A percentile compares a stretch with the other conserved stretches of the same genome.
phyloP scores from a whole-genome alignment of 306 rosid genomes.

The Acacia crassicarpa region DNA sequence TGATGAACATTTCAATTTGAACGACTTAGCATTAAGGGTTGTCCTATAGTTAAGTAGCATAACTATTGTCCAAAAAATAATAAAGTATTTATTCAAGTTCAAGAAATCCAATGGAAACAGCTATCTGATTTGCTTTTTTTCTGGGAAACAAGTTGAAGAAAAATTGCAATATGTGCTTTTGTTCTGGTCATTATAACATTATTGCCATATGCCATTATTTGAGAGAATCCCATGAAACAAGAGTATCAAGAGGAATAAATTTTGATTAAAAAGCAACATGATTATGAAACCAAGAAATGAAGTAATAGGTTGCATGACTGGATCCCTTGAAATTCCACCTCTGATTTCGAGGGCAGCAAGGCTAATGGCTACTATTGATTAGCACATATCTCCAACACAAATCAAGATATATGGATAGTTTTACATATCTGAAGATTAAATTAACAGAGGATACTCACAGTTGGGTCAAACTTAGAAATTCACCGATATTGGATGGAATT shows the following conservation, averaged over 20 bases:
- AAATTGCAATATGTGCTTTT: neutral
- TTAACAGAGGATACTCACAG: constrained; percentile 49
- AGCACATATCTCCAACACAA: neutral
- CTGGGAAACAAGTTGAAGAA: neutral
- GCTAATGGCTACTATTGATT: neutral
- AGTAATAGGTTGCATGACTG: neutral
- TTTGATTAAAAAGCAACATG: neutral
- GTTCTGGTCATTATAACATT: neutral
- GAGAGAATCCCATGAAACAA: neutral
- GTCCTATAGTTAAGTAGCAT: neutral
- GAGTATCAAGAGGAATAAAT: neutral
- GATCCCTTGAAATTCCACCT: neutral
- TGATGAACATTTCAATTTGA: constrained; percentile 2
- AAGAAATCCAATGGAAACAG: neutral
- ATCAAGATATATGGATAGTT: neutral
- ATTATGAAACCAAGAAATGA: neutral
- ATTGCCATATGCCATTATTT: neutral
- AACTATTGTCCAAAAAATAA: neutral
- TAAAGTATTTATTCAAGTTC: neutral
- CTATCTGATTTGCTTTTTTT: neutral
- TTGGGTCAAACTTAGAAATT: constrained; percentile 40
- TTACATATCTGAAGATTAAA: neutral
- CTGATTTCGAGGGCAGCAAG: neutral
- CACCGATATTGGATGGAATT: constrained; percentile 70
- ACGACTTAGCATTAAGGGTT: neutral